Percentiles rank a stretch among this genome's conserved stretches.
phyloP scores from a whole-genome alignment of 2,329 filamentous ascomycete genomes.

The Xylariaceae sp. region DNA sequence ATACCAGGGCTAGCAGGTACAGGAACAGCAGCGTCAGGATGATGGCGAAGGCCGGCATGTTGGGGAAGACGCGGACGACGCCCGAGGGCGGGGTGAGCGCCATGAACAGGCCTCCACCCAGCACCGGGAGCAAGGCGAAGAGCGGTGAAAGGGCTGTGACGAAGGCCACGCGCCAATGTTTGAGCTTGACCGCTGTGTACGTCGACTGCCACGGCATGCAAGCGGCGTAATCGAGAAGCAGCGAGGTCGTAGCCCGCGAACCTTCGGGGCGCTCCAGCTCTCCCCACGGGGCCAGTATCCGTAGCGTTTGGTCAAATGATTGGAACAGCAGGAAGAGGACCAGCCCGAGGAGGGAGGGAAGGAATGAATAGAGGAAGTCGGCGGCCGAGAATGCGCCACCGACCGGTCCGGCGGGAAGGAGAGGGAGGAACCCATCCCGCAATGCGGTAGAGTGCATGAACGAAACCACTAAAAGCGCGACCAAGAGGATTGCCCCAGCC shows the following conservation, averaged over 20 bases:
- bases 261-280: slow-evolving; percentile 52
- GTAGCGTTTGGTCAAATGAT: slow-evolving; percentile 56
- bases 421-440: slow-evolving; percentile 62
- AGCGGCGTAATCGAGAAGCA: slow-evolving; percentile 64
- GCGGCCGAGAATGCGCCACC: slow-evolving; percentile 68
- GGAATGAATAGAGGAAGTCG: slow-evolving; percentile 79
- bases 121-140: slow-evolving; percentile 56
- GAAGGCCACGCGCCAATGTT: slow-evolving; percentile 58
- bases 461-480: slow-evolving; percentile 68
- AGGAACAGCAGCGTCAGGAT: slow-evolving; percentile 65
- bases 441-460: slow-evolving; percentile 65
- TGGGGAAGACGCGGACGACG: slow-evolving; percentile 60
- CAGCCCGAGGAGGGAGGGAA: slow-evolving; percentile 62
- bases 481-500: slow-evolving; percentile 51
- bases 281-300: slow-evolving; percentile 62
- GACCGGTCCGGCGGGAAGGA: slow-evolving; percentile 53
- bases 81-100: slow-evolving; percentile 51
- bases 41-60: slow-evolving; percentile 65
- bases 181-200: slow-evolving; percentile 48
- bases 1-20: slow-evolving; percentile 56
- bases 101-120: slow-evolving; percentile 67
- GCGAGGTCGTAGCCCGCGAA: slow-evolving; percentile 51
- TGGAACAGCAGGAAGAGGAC: slow-evolving; percentile 61
- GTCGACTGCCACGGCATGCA: slow-evolving; percentile 55
- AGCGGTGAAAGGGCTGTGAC: slow-evolving; percentile 52